Evolutionary conservation across 2,329 filamentous ascomycete genomes (phyloP).

Genomic region (Colletotrichum filicis): DNA sequence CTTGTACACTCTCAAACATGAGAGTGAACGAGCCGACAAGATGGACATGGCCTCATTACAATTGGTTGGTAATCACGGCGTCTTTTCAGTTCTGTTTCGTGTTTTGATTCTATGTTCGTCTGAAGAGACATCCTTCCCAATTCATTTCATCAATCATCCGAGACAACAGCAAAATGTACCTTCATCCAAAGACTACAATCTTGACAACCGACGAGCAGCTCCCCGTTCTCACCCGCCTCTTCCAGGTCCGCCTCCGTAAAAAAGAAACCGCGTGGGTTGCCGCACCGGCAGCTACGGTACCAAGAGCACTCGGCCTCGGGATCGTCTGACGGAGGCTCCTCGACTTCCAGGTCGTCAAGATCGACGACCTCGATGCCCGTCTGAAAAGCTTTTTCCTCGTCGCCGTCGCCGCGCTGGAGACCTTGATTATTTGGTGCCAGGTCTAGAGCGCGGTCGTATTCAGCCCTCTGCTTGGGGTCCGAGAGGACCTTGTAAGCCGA

Average conservation of each 20-base stretch:
- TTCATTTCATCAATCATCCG: conserved; percentile 39
- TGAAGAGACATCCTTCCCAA: neutral
- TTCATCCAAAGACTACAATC: conserved; percentile 76
- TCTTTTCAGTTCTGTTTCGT: neutral
- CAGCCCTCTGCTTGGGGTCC: conserved; percentile 55
- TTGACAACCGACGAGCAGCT: conserved; percentile 72
- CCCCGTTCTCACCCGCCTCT: conserved; percentile 66
- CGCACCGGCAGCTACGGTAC: conserved; percentile 71
- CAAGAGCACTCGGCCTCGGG: conserved; percentile 52
- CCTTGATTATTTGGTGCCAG: conserved; percentile 42
- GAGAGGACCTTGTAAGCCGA: conserved; percentile 68
- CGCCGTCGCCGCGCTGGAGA: conserved; percentile 33
- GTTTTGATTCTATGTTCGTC: neutral
- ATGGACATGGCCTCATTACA: too few relatives aligned
- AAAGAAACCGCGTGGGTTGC: conserved; percentile 69
- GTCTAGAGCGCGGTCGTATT: conserved; percentile 65
- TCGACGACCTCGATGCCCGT: conserved; percentile 73
- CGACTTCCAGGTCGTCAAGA: conserved; percentile 70
- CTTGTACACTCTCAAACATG: too few relatives aligned
- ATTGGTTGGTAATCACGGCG: too few relatives aligned
- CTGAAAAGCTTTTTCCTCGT: conserved; percentile 51
- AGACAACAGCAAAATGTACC: conserved; percentile 70
- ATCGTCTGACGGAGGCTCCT: conserved; percentile 49
- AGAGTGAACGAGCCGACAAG: too few relatives aligned
- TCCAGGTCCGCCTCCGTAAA: conserved; percentile 70